Evolutionary conservation across 2,329 filamentous ascomycete genomes (phyloP).

Genomic region (Cordyceps pruinosa): DNA sequence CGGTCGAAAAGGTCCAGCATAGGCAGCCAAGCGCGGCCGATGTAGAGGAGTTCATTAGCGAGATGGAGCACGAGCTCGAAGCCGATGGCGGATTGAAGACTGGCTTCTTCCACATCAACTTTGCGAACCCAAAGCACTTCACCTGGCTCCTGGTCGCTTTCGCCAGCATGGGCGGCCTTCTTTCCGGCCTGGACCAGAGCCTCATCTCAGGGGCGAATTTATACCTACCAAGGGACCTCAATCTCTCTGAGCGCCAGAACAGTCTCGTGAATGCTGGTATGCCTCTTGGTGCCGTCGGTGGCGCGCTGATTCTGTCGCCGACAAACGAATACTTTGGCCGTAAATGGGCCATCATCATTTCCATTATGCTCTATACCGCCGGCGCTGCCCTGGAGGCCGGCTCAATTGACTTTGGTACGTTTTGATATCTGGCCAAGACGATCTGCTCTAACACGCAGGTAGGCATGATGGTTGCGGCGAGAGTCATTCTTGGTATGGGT

Average conservation of each 20-base stretch:
- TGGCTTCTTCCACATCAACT: conserved; percentile 47
- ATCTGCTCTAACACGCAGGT: background rate
- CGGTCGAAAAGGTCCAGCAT: conserved; percentile 30
- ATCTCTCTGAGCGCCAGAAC: conserved; percentile 49
- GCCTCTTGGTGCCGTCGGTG: conserved; percentile 64
- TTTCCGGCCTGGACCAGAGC: conserved; percentile 66
- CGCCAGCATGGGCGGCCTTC: conserved; percentile 67
- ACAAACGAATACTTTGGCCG: conserved; percentile 62
- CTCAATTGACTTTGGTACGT: conserved; percentile 52
- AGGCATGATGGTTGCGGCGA: conserved; percentile 61
- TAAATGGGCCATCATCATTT: conserved; percentile 62
- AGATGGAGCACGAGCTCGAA: conserved; percentile 36
- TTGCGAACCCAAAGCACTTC: conserved; percentile 56
- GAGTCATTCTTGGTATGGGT: conserved; percentile 62
- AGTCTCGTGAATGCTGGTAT: conserved; percentile 64
- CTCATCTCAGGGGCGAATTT: conserved; percentile 66
- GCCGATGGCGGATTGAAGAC: conserved; percentile 25
- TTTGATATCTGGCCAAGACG: background rate
- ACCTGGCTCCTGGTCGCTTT: conserved; percentile 63
- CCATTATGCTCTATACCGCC: conserved; percentile 62
- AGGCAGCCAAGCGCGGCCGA: conserved; percentile 25
- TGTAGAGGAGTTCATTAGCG: conserved; percentile 32
- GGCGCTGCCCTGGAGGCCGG: conserved; percentile 63
- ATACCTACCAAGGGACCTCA: conserved; percentile 53
- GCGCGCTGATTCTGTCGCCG: conserved; percentile 60